Base-by-base conservation (phyloP, 2,329 filamentous ascomycete genomes). In the Saccharata proteae region DNA sequence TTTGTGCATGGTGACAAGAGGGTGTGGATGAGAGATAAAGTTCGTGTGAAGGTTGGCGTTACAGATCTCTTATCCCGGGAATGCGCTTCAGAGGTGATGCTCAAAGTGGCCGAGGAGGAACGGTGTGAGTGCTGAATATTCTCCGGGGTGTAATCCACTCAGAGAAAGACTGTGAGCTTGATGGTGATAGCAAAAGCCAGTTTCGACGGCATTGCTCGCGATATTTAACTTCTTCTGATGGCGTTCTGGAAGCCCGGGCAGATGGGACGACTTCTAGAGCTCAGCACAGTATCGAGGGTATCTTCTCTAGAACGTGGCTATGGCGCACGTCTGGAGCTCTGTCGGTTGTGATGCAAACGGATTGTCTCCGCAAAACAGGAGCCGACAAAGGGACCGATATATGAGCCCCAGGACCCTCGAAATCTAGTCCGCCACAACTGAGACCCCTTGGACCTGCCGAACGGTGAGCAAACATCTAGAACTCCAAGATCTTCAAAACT, bases 241-340 rank as follows among this genome's bases (percentile, higher is more conserved):
- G 32, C 10, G 43, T 39, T 46, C 51, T 51, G 43, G 51, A 54
- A 49, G 45, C 43, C 44, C 36, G 34, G 8, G 17, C 11, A 30
- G 18, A 29, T 31, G 23, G n/a, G 18, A 20, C 16, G 23, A 9
- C 28, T 6, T 30, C 23, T 12, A n/a, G 28, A n/a, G n/a, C n/a
- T n/a, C n/a, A n/a, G n/a, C n/a, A 28, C 33, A 16, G 6, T 14
- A 11, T 15, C 12, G 14, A 22, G 20, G 8, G 23, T 18, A 11
- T 14, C 17, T 16, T 31, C 33, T 35, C 33, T 31, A 35, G 33
- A 35, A 27, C 33, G 23, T 26, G 27, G 27, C 29, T 15, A 28
- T 31, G 33, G 33, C 33, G 27, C 31, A 35, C 29, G n/a, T 35
- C 33, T 35, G 33, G 33, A 35, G 33, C 33, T 16, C 28, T 18